phyloP scores from a whole-genome alignment of 495 filamentous ascomycete species.

The Penicillium herquei region DNA sequence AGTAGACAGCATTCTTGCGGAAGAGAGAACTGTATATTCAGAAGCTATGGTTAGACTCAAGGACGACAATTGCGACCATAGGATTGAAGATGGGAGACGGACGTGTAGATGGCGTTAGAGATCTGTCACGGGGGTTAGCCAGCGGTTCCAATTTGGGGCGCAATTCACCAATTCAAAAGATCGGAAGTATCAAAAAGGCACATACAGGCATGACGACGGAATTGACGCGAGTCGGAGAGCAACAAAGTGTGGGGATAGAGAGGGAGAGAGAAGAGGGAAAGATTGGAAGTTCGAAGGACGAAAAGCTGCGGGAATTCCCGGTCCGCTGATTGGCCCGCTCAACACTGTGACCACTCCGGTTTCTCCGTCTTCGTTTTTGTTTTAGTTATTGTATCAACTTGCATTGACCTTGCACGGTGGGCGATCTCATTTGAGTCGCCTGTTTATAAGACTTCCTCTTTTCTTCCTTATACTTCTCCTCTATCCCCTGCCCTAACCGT shows the following conservation, averaged over 20 bases:
- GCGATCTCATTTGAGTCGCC: background rate
- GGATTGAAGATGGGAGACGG: slow-evolving; percentile 48
- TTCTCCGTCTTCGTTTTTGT: slow-evolving; percentile 13
- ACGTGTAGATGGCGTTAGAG: slow-evolving; percentile 73
- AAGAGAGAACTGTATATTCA: slow-evolving; percentile 66
- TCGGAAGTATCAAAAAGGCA: slow-evolving; percentile 5
- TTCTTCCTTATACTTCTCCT: background rate
- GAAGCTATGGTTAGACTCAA: slow-evolving; percentile 20
- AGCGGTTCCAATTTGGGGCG: background rate
- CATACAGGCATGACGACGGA: slow-evolving; percentile 52
- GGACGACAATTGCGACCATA: slow-evolving; percentile 15
- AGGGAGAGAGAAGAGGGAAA: slow-evolving; percentile 17
- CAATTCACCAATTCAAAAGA: background rate
- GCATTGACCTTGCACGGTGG: slow-evolving; percentile 1
- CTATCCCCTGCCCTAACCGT: background rate
- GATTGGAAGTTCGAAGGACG: slow-evolving; percentile 30
- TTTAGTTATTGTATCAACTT: background rate
- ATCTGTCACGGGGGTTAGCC: slow-evolving; percentile 48
- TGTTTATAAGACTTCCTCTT: slow-evolving; percentile 2
- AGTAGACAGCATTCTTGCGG: slow-evolving; percentile 79
- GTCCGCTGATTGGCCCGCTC: slow-evolving; percentile 42
- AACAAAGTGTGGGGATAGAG: slow-evolving; percentile 6
- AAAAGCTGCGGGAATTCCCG: slow-evolving; percentile 47
- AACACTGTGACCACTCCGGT: slow-evolving; percentile 17
- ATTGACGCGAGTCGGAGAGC: slow-evolving; percentile 20